phyloP scores from a whole-genome alignment of 176 grass and related monocot species.

The Musa troglodytarum region DNA sequence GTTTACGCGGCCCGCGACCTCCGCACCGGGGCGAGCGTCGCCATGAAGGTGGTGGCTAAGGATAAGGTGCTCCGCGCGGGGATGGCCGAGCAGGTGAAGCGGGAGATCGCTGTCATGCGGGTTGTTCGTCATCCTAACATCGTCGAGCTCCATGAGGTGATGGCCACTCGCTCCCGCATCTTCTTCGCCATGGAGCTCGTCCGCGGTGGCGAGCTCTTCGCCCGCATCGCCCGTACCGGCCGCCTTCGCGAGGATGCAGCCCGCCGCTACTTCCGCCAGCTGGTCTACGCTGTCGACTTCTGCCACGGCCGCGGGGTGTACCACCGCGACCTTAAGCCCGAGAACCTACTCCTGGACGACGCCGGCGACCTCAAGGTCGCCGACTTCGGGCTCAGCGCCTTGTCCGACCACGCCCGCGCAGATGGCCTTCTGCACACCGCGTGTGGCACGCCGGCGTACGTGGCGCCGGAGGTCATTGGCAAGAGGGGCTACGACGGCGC shows the following conservation, averaged over 20 bases:
- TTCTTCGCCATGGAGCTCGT: slow-evolving; percentile 39
- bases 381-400: slow-evolving; percentile 41
- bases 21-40: slow-evolving; percentile 28
- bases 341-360: slow-evolving; percentile 50
- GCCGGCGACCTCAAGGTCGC: slow-evolving; percentile 42
- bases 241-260: slow-evolving; percentile 36
- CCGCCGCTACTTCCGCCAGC: slow-evolving; percentile 35
- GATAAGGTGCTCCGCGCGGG: slow-evolving; percentile 40
- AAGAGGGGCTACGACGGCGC: slow-evolving; percentile 44
- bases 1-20: slow-evolving; percentile 40
- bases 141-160: slow-evolving; percentile 53
- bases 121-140: slow-evolving; percentile 43
- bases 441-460: slow-evolving; percentile 43
- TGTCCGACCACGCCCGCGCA: slow-evolving; percentile 22
- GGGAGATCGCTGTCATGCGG: slow-evolving; percentile 52
- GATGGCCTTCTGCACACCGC: slow-evolving; percentile 41
- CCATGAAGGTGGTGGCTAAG: slow-evolving; percentile 48
- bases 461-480: slow-evolving; percentile 36
- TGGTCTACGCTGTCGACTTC: slow-evolving; percentile 45
- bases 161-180: slow-evolving; percentile 40
- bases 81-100: slow-evolving; percentile 52
- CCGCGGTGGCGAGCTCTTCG: slow-evolving; percentile 26
- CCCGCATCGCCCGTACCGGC: slow-evolving; percentile 23
- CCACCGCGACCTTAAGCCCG: slow-evolving; percentile 47
- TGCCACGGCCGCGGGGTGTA: slow-evolving; percentile 44